Conservation (phyloP, 805 yeast genomes). For the Brettanomyces anomalus region DNA sequence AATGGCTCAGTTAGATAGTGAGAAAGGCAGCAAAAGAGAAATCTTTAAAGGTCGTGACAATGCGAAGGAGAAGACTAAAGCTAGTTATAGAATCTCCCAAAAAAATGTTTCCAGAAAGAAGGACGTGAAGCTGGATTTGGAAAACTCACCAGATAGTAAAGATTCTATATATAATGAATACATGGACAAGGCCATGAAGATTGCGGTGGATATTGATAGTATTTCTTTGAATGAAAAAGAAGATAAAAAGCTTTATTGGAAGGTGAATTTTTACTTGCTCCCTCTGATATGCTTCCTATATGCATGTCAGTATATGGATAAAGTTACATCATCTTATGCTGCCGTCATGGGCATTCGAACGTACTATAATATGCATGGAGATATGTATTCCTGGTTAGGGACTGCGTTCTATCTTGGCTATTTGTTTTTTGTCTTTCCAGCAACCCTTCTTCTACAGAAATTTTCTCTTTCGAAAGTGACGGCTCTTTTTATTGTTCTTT, state of each 20-base stretch:
- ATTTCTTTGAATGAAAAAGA: neutral
- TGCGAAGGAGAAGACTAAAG: too few species aligned
- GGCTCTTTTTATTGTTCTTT: constrained; percentile 19
- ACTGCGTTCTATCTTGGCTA: constrained; percentile 31
- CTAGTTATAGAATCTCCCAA: too few species aligned
- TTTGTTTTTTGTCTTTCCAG: constrained; percentile 46
- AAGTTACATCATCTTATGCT: constrained; percentile 43
- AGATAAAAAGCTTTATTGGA: constrained; percentile 27
- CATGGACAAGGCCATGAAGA: constrained; percentile 8
- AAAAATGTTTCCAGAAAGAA: too few species aligned
- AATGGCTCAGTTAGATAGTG: too few species aligned
- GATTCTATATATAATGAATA: neutral
- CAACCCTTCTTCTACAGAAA: constrained; percentile 35
- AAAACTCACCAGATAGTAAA: too few species aligned
- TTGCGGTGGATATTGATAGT: constrained; percentile 3
- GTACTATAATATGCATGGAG: constrained; percentile 20
- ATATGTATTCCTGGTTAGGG: constrained; percentile 24
- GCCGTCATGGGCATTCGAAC: constrained; percentile 28
- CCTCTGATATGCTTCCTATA: constrained; percentile 43
- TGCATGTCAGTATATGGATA: constrained; percentile 53
- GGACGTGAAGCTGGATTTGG: too few species aligned
- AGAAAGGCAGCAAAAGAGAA: too few species aligned
- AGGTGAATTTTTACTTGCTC: constrained; percentile 41
- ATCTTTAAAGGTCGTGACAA: too few species aligned
- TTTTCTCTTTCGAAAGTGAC: constrained; percentile 36